Conservation (phyloP, 495 filamentous ascomycete species). For the Annulohypoxylon maeteangense region DNA sequence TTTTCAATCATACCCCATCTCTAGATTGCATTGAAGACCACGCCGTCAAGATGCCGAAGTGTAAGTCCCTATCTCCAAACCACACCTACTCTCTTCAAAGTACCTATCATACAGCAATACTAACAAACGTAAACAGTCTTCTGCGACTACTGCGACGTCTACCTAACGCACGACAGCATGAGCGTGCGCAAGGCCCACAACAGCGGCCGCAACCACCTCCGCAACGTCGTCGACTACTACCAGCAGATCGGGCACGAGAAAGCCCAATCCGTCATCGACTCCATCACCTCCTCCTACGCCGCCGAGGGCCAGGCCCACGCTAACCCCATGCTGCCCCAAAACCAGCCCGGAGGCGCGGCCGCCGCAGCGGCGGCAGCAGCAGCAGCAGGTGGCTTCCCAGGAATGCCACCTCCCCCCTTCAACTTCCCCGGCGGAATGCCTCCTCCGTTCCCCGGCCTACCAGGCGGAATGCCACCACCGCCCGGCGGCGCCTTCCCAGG, state of each 20-base stretch:
- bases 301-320: conserved; percentile 87
- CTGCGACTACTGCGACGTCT: conserved; percentile 99
- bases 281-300: conserved; percentile 92
- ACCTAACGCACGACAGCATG: conserved; percentile 99
- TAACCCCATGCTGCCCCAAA: conserved; percentile 82
- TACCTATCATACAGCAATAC: not conserved
- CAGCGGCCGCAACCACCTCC: conserved; percentile 92
- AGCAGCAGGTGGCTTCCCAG: conserved; percentile 32
- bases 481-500: conserved; percentile 45
- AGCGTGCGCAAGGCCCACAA: conserved; percentile 99
- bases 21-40: conserved; percentile 12
- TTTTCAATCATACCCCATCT: conserved; percentile 7
- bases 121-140: conserved; percentile 48
- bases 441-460: conserved; percentile 53
- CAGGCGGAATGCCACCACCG: conserved; percentile 45
- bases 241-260: conserved; percentile 99
- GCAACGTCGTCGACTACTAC: conserved; percentile 98
- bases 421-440: conserved; percentile 48
- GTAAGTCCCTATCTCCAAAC: conserved; percentile 22
- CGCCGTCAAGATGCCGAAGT: conserved; percentile 59
- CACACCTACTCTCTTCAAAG: not conserved
- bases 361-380: conserved; percentile 43
- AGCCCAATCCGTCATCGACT: conserved; percentile 97
- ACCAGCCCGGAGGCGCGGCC: conserved; percentile 66
- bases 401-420: conserved; percentile 51